These are phyloP conservation scores for Phyllosticta citriasiana DNA, from an alignment of 2,329 filamentous ascomycete genomes.

Conservation along the genomic window DNA sequence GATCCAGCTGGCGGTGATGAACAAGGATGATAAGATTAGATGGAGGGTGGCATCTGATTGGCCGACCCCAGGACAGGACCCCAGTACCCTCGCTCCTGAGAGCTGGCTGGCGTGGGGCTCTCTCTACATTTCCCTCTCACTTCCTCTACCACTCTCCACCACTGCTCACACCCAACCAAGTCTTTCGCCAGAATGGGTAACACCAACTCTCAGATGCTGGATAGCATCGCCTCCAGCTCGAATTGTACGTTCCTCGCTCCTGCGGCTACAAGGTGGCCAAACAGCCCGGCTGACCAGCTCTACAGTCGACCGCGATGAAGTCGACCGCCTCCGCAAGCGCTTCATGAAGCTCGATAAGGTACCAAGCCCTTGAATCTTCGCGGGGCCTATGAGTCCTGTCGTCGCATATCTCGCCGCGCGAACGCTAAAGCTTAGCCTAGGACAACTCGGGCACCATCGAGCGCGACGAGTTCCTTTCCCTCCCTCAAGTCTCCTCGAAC, in stretches of 20 bases:
- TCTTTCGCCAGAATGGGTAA: slow-evolving; percentile 37
- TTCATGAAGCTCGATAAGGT: slow-evolving; percentile 99
- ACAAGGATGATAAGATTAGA: not conserved
- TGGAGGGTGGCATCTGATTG: not conserved
- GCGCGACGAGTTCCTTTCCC: slow-evolving; percentile 92
- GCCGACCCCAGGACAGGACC: not conserved
- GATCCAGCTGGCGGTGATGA: not conserved
- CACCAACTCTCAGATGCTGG: slow-evolving; percentile 61
- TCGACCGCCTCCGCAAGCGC: slow-evolving; percentile 87
- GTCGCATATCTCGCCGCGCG: not conserved
- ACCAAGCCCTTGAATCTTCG: slow-evolving; percentile 17
- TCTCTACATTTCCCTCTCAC: not conserved
- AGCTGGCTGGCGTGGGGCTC: slow-evolving; percentile 5
- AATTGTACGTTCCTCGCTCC: slow-evolving; percentile 60
- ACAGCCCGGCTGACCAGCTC: slow-evolving; percentile 4
- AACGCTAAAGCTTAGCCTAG: slow-evolving; percentile 38
- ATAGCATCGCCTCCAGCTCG: slow-evolving; percentile 90
- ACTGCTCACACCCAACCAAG: slow-evolving; percentile 9
- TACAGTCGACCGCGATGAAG: slow-evolving; percentile 93
- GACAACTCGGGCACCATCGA: slow-evolving; percentile 98
- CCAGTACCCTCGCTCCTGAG: slow-evolving; percentile 1
- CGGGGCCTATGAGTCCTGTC: not conserved
- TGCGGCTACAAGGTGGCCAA: not conserved
- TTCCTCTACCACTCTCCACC: slow-evolving; percentile 12
- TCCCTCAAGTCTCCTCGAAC: slow-evolving; percentile 96